phyloP scores from a whole-genome alignment of 306 rosid species.

The Rosa rugosa region DNA sequence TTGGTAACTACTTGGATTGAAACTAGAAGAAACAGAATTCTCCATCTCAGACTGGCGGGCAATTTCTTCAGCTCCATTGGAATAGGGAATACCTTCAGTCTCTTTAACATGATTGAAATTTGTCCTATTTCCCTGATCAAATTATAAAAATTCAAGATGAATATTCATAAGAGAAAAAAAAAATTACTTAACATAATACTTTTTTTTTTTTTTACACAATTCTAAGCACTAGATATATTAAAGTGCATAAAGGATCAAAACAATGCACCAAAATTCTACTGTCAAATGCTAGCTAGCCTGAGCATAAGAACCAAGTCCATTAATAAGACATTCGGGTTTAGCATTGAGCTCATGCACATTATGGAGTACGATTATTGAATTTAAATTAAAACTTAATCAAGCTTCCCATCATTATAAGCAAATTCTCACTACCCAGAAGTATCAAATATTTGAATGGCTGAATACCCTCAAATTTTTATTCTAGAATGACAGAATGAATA shows the following conservation, averaged over 20 bases:
- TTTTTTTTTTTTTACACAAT: background rate
- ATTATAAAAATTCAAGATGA: constrained; percentile 17
- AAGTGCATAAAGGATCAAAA: background rate
- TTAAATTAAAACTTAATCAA: background rate
- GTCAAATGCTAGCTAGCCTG: background rate
- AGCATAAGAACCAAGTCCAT: background rate
- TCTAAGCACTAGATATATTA: background rate
- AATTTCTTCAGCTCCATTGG: constrained; percentile 36
- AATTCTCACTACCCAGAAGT: background rate
- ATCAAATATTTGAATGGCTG: background rate
- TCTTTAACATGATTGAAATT: constrained; percentile 42
- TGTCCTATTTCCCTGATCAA: constrained; percentile 62
- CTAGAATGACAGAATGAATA: background rate
- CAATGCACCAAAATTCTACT: background rate
- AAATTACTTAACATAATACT: background rate
- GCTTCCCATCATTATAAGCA: background rate
- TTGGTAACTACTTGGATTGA: constrained; percentile 43
- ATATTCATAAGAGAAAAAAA: background rate
- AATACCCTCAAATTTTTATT: background rate
- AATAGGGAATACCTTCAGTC: constrained; percentile 35
- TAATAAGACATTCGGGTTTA: background rate
- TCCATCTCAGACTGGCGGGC: constrained; percentile 47
- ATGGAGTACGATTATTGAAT: background rate
- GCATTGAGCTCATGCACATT: background rate
- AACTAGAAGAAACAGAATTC: constrained; percentile 48